Evolutionary conservation across 2,329 filamentous ascomycete species (phyloP), one percentile per base, ranked within the genome.

Genomic region (Ascochyta koolunga): DNA sequence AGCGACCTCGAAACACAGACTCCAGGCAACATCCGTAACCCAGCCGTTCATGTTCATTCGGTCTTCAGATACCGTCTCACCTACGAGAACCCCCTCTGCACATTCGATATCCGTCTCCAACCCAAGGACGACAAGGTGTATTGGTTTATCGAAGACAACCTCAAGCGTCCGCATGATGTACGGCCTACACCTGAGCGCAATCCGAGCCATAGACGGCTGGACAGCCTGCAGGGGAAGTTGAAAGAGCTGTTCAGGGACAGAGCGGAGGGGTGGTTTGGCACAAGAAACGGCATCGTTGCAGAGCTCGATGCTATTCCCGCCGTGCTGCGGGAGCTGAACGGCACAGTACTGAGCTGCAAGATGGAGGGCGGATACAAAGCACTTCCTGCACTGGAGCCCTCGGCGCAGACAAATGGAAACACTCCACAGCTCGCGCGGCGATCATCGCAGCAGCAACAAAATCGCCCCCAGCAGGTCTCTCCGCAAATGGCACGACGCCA

Each of bases 1-100:
- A 81, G 86, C 56, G 75, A 77, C 31, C 80, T 93, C 19, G 86
- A 90, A 60, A 74, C 76, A 16, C 72, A 76, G 1, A 87, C 46
- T 5, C 55, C 62, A 7, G 65, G 58, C 7, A 69, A 67, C 32
- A 21, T 59, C 15, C 50, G 55, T 22, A 69, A 72, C 22, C 73
- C 72, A 2, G 59, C 64, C 5, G 56, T 79, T 5, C 72, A 76
- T 35, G 48, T 69, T 5, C 74, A 75, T 36, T 58, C 64, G 13
- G 52, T 75, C 6, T 65, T 71, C 27, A 70, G 68, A 42, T 79
- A 76, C 60, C 70, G 70, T 18, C 38, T 80, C 18, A 62, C 62
- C 2, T 81, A 80, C 59, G 60, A 64, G 5, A 72, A 76, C 21
- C 78, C 78, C 2, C 60, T 68, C 19, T 77, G 62, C 52, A 70